Conservation (phyloP, 208 protist species). For the Wallacemonas sp. region DNA sequence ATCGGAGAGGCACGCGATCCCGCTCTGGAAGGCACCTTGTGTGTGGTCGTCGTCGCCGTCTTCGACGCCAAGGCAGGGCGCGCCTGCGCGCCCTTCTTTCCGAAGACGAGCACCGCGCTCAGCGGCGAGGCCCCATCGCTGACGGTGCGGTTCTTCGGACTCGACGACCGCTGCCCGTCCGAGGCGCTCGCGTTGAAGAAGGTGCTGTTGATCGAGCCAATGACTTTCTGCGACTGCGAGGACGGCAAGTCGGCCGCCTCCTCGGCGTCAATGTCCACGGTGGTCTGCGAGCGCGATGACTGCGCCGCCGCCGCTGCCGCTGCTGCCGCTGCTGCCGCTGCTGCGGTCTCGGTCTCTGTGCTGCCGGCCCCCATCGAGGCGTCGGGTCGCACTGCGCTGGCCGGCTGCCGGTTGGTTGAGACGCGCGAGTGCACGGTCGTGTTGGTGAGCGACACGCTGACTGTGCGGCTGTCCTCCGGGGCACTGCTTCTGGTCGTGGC, state of each 20-base stretch:
- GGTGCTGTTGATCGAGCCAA: constrained; percentile 16
- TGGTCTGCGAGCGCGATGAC: background rate
- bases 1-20: background rate
- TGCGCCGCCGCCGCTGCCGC: background rate
- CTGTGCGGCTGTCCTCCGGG: background rate
- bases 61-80: too few relatives aligned
- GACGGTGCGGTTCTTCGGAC: background rate
- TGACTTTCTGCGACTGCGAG: background rate
- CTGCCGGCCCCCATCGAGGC: too few relatives aligned
- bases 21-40: background rate
- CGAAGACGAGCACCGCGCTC: background rate
- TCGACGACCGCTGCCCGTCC: background rate
- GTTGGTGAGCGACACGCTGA: too few relatives aligned
- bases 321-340: too few relatives aligned
- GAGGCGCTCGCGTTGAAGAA: constrained; percentile 3
- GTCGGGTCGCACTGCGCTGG: too few relatives aligned
- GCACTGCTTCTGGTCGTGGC: background rate
- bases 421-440: too few relatives aligned
- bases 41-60: background rate
- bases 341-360: too few relatives aligned
- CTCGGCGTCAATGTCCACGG: background rate
- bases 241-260: background rate
- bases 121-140: background rate
- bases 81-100: too few relatives aligned
- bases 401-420: too few relatives aligned